phyloP scores from a whole-genome alignment of 2,329 filamentous ascomycete species.

The Conoideocrella luteorostrata region DNA sequence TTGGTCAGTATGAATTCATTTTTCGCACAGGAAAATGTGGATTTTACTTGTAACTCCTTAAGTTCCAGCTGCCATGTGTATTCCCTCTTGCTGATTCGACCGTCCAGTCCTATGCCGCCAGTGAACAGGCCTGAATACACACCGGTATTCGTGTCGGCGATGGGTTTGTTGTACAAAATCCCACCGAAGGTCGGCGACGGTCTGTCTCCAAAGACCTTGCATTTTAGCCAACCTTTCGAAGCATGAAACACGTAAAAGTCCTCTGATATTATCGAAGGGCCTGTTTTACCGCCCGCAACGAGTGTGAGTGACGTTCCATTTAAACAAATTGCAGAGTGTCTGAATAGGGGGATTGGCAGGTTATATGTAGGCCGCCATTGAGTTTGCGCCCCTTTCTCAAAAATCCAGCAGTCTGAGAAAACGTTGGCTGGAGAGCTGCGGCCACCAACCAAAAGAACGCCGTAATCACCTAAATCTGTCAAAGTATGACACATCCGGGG shows the following conservation, averaged over 20 bases:
- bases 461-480: conserved; percentile 53
- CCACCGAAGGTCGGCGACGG: conserved; percentile 39
- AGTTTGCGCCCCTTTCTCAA: conserved; percentile 40
- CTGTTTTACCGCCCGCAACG: conserved; percentile 56
- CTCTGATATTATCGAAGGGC: conserved; percentile 38
- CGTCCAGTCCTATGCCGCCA: conserved; percentile 65
- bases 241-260: conserved; percentile 49
- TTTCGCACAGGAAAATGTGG: neutral
- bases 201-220: conserved; percentile 26
- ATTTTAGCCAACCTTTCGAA: conserved; percentile 40
- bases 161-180: conserved; percentile 25
- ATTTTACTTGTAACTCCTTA: conserved; percentile 1
- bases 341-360: conserved; percentile 66
- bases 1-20: neutral
- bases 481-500: conserved; percentile 69
- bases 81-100: conserved; percentile 54
- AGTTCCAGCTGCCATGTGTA: conserved; percentile 51
- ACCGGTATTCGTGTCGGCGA: conserved; percentile 16
- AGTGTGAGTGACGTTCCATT: conserved; percentile 45
- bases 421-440: conserved; percentile 67
- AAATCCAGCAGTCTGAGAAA: conserved; percentile 70
- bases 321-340: conserved; percentile 60
- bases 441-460: conserved; percentile 67
- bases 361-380: conserved; percentile 59
- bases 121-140: conserved; percentile 54